Percentiles rank a stretch among this genome's conserved stretches.
Conservation (phyloP, 768 basidiomycete species). For the Lactifluus subvellereus region DNA sequence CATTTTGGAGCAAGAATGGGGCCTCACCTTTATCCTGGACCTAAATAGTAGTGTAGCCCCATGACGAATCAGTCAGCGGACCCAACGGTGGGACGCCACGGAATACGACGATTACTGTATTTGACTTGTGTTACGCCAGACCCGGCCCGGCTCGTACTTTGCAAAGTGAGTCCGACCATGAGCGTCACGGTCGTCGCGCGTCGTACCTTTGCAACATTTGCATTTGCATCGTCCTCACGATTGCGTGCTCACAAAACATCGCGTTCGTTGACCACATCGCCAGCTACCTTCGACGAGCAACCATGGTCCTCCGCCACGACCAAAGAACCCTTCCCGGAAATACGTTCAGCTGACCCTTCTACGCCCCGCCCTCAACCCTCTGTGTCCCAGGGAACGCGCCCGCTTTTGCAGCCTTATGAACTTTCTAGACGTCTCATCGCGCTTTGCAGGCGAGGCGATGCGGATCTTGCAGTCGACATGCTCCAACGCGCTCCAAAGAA, state of each 20-base stretch:
- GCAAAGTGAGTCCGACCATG: too few species aligned
- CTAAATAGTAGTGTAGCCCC: not conserved
- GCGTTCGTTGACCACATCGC: not conserved
- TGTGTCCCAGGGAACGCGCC: not conserved
- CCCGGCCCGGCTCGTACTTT: too few species aligned
- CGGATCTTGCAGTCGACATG: constrained; percentile 58
- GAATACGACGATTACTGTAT: too few species aligned
- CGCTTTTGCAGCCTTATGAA: constrained; percentile 49
- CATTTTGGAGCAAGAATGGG: not conserved
- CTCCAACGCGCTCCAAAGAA: constrained; percentile 66
- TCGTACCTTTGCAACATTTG: not conserved
- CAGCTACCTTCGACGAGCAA: not conserved
- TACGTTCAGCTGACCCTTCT: not conserved
- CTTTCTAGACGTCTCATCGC: constrained; percentile 55
- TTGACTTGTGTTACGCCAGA: too few species aligned
- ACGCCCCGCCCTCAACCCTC: not conserved
- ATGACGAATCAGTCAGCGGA: not conserved
- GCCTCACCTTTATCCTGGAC: too few species aligned
- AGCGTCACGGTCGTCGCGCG: not conserved
- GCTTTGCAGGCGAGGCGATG: constrained; percentile 47
- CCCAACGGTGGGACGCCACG: not conserved
- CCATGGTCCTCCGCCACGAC: not conserved
- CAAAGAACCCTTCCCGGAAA: not conserved
- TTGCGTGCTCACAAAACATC: not conserved
- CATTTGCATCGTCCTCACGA: constrained; percentile 1